Conservation (phyloP, 2,329 filamentous ascomycete species). For the Dryadomyces quercus-mongolicae region DNA sequence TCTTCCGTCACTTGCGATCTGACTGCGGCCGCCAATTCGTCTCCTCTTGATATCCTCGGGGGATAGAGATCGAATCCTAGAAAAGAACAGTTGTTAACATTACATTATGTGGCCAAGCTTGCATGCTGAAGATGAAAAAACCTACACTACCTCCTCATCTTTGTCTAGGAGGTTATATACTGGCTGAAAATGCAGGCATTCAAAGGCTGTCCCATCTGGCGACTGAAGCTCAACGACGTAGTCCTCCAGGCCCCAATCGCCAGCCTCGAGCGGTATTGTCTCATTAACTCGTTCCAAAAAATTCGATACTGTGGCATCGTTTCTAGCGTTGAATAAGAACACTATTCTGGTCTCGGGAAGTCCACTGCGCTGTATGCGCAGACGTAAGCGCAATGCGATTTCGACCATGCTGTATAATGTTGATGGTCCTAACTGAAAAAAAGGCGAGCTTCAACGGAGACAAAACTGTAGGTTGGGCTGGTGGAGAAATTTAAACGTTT, state of each 20-base stretch:
- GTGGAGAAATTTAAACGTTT: not conserved
- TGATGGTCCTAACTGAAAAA: not conserved
- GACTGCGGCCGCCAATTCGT: slow-evolving; percentile 62
- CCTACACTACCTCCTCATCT: slow-evolving; percentile 73
- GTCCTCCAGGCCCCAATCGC: slow-evolving; percentile 78
- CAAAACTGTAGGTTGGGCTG: not conserved
- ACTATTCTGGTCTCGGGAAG: slow-evolving; percentile 62
- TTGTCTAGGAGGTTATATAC: slow-evolving; percentile 61
- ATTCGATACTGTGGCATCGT: slow-evolving; percentile 58
- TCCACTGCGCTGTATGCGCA: slow-evolving; percentile 60
- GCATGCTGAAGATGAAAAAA: slow-evolving; percentile 10
- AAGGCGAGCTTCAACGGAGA: no score
- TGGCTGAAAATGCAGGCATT: slow-evolving; percentile 76
- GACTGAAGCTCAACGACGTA: slow-evolving; percentile 67
- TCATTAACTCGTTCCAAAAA: slow-evolving; percentile 71
- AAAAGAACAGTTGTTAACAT: not conserved
- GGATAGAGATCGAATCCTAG: slow-evolving; percentile 65
- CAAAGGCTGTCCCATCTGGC: slow-evolving; percentile 49
- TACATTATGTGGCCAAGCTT: no score
- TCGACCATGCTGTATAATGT: not conserved
- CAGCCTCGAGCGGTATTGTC: slow-evolving; percentile 67
- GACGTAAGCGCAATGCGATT: slow-evolving; percentile 54
- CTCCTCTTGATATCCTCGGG: slow-evolving; percentile 63
- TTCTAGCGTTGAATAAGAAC: slow-evolving; percentile 49
- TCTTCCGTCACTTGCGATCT: slow-evolving; percentile 67